These are phyloP conservation scores for Calamus simplicifolius DNA, from an alignment of 176 grass and related monocot genomes.

Conservation along the genomic window DNA sequence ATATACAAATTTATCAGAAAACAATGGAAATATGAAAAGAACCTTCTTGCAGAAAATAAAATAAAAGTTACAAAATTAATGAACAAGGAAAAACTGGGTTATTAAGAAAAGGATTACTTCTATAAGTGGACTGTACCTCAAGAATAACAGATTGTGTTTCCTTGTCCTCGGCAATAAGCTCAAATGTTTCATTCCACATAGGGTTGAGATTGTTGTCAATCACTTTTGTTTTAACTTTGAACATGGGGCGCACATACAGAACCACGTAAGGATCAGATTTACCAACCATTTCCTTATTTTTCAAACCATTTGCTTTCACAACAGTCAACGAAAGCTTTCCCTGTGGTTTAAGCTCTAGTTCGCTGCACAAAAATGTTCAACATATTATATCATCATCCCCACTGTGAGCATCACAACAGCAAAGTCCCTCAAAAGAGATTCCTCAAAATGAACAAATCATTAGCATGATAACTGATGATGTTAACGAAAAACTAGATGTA, in stretches of 20 bases:
- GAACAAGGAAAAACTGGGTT: too few relatives aligned
- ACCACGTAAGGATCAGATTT: conserved; percentile 96
- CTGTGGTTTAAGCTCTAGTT: conserved; percentile 89
- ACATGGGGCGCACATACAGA: conserved; percentile 76
- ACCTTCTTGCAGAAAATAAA: too few relatives aligned
- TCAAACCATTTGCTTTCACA: conserved; percentile 59
- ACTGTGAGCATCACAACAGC: too few relatives aligned
- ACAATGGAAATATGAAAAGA: too few relatives aligned
- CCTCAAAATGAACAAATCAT: too few relatives aligned
- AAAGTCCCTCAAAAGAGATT: too few relatives aligned
- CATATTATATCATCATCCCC: too few relatives aligned
- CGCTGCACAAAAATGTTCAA: conserved; percentile 36
- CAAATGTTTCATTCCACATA: conserved; percentile 83
- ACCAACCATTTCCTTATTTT: conserved; percentile 92
- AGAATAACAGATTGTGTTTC: conserved; percentile 78
- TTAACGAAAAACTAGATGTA: too few relatives aligned
- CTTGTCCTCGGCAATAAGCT: conserved; percentile 80
- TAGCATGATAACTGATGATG: too few relatives aligned
- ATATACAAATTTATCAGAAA: too few relatives aligned
- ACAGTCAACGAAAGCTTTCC: conserved; percentile 74
- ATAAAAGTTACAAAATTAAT: too few relatives aligned
- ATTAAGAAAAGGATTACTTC: too few relatives aligned
- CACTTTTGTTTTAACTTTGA: conserved; percentile 81
- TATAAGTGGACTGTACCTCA: conserved; percentile 29
- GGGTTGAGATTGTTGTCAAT: conserved; percentile 88